These are phyloP conservation scores for Bipolaris cookei DNA, from an alignment of 2,329 filamentous ascomycete species.

Conservation along the genomic window DNA sequence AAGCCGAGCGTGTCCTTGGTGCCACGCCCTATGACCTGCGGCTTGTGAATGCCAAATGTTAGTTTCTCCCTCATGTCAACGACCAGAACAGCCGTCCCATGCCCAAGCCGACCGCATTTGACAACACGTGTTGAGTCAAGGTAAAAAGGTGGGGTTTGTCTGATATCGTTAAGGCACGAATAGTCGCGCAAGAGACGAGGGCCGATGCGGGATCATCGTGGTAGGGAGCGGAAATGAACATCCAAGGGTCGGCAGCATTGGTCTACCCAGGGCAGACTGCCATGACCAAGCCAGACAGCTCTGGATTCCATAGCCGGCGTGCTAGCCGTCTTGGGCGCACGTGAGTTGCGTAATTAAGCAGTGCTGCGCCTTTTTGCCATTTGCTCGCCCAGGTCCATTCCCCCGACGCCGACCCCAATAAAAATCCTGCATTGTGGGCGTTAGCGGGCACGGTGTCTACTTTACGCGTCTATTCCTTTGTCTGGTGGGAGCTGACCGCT, in stretches of 20 bases:
- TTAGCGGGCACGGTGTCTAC: slow-evolving; percentile 25
- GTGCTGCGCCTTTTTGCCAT: slow-evolving; percentile 28
- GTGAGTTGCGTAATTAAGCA: slow-evolving; percentile 26
- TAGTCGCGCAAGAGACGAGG: slow-evolving; percentile 5
- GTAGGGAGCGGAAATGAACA: slow-evolving; percentile 35
- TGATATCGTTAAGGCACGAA: slow-evolving; percentile 15
- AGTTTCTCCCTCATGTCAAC: neutral
- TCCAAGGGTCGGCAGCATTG: slow-evolving; percentile 34
- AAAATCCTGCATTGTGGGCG: slow-evolving; percentile 16
- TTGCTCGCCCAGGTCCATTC: slow-evolving; percentile 30
- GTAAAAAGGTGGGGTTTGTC: slow-evolving; percentile 18
- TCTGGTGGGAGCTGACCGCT: slow-evolving; percentile 20
- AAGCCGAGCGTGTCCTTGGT: slow-evolving; percentile 19
- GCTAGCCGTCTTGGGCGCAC: slow-evolving; percentile 27
- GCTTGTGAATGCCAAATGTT: slow-evolving; percentile 12
- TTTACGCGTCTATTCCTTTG: neutral
- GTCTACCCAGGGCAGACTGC: slow-evolving; percentile 23
- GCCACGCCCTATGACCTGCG: neutral
- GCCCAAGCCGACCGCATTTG: neutral
- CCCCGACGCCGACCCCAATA: slow-evolving; percentile 24
- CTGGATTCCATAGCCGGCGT: slow-evolving; percentile 31
- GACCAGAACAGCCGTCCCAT: neutral
- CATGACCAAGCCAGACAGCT: slow-evolving; percentile 30
- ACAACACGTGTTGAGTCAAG: slow-evolving; percentile 18
- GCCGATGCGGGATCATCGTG: slow-evolving; percentile 26